Evolutionary conservation across 495 filamentous ascomycete genomes (phyloP), one percentile per base, ranked within the genome.

Genomic region (Chaetomidium leptoderma): DNA sequence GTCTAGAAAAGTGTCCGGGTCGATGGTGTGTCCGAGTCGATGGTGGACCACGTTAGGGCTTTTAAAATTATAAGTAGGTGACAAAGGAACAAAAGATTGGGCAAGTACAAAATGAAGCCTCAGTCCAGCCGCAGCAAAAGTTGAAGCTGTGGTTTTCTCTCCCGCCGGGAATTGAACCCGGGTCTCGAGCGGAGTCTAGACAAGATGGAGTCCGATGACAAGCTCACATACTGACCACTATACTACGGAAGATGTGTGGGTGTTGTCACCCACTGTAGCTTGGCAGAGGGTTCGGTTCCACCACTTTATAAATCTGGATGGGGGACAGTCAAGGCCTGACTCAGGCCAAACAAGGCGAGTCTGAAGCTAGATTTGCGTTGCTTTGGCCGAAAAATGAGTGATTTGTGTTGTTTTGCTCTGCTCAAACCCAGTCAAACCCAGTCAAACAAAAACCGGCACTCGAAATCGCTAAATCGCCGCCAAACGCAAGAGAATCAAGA

Each of bases 201-300:
- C 7, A 23, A n/a, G n/a, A n/a, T n/a, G 45, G 6, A 14, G 33
- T 9, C 14, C 1, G 44, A n/a, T 58, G 55, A 58, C 46, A 58
- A 58, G 55, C 55, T 45, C 39, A 52, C 55, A 58, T 58, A 58
- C 55, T 58, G 36, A 58, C 55, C 55, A 58, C 55, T 57, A 57
- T 57, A 58, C 46, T 58, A n/a, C n/a, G n/a, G n/a, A n/a, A n/a
- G n/a, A n/a, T n/a, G 49, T 42, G 45, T 51, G 32, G 36, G 7
- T 58, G 55, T 52, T 30, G 4, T 0, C 53, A 55, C 5, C 53
- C 53, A 47, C 53, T 23, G 53, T 55, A 55, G 53, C 42, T 47
- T 46, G 30, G 53, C 24, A 2, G n/a, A 2, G 3, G 29, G 6
- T 23, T 13, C 6, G 7, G 27, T 19, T 35, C 16, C 17, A 6